Percentiles rank a stretch among this genome's conserved stretches.
Conservation (phyloP, 495 filamentous ascomycete species). For the Penicillium flavigenum region DNA sequence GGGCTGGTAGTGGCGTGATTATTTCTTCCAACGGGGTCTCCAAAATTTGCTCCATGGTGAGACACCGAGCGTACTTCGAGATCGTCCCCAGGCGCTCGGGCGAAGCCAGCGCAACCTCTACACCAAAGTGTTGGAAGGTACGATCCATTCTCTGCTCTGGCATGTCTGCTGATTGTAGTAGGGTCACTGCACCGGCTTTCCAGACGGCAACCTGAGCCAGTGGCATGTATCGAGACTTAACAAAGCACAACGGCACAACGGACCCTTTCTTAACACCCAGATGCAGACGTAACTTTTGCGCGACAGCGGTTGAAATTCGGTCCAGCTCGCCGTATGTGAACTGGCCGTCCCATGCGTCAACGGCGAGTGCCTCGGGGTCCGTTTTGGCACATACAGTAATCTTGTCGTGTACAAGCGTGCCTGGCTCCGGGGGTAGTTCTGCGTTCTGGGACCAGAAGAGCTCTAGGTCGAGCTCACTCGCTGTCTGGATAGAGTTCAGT, state of each 20-base stretch:
- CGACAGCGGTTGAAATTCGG: background rate
- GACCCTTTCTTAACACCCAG: no score
- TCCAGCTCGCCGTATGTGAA: background rate
- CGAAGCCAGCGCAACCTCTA: background rate
- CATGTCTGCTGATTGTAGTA: background rate
- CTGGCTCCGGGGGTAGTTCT: no score
- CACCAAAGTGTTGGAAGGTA: background rate
- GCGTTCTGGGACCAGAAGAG: no score
- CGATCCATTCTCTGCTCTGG: background rate
- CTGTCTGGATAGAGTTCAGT: no score
- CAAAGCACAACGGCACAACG: no score
- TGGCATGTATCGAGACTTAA: no score
- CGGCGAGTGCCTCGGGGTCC: no score
- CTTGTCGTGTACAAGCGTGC: no score
- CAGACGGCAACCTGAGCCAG: background rate
- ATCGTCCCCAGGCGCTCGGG: background rate
- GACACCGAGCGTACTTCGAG: constrained; percentile 1
- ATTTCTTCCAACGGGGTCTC: background rate
- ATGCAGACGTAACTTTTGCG: no score
- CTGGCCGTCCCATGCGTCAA: background rate
- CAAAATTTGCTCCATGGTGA: background rate
- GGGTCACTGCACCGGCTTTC: background rate
- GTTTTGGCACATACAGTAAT: no score
- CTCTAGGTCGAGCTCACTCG: no score
- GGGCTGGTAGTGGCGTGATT: no score